Base-by-base conservation (phyloP, 2,329 filamentous ascomycete genomes). In the Arthroderma sp. region DNA sequence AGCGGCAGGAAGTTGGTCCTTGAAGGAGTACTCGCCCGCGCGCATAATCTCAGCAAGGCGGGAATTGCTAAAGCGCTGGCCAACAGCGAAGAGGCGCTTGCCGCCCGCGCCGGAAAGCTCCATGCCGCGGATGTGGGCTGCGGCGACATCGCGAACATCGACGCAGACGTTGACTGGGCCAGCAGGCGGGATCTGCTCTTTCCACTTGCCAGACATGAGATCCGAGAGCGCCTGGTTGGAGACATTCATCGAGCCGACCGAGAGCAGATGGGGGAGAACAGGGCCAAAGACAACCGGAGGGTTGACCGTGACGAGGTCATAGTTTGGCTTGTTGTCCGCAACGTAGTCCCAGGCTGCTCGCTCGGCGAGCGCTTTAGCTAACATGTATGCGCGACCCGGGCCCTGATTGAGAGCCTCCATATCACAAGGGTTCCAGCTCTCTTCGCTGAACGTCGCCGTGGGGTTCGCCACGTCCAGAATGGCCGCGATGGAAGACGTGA, bases 201-300 rank as follows among this genome's bases (percentile, higher is more conserved):
- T 38, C 37, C 37, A 38, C 37, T n/a, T 38, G 37, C 37, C 37
- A 38, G 37, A 7, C 15, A 38, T 38, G 37, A 38, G 8, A 38
- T 38, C 37, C n/a, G 37, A 38, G 37, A 38, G 37, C 37, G 37
- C 37, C 15, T 38, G 37, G 37, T 38, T 38, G 37, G 37, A 38
- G 1, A 38, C 15, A 2, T 38, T 38, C n/a, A 38, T 38, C 37
- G 37, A 38, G 37, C 37, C 37, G 37, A 15, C 9, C 37, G 37
- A 38, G 4, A 7, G 15, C 11, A 38, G 37, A 38, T 38, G 43
- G 51, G 54, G 58, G 0, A 69, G 70, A 1, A 76, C 63, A 0
- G 75, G 76, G 0, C 76, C 76, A 58, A 77, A 76, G 0, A 73
- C 72, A 68, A 76, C 73, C 0, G 75, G 73, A 4, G 75, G 75